Base-by-base conservation (phyloP, 257 asterid species). In the Capsicum rhomboideum region DNA sequence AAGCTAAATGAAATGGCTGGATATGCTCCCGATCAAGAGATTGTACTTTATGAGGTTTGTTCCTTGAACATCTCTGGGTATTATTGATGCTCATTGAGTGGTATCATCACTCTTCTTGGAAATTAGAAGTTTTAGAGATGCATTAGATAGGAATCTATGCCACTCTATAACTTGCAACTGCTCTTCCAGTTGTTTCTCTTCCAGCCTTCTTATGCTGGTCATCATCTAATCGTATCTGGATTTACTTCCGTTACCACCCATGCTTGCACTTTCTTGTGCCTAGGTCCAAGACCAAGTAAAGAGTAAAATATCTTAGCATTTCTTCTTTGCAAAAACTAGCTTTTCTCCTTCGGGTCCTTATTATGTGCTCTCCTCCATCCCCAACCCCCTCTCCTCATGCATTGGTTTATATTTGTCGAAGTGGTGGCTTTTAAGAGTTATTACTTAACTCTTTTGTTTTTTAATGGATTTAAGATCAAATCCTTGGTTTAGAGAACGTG, bases 41-140 rank as follows among this genome's bases (percentile, higher is more conserved):
- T 96, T 85, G 98, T 93, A 81, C 91, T 96, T 80, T 96, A 89
- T 87, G 99, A 96, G 99, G 99, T 96, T 88, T 84, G 82, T 83
- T 49, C 49, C 54, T 46, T 49, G 37, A 56, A 31, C 16, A 34
- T 37, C 29, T 50, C 56, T 55, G 59, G 58, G 42, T 85, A 37
- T 26, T 46, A 52, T 67, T 29, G 82, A 59, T 52, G 40, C 20
- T 29, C 31, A 8, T 79, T 78, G 14, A 34, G 37, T 31, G 28
- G 12, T 31, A 29, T 85, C 10, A 23, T 72, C 52, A 85, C 55
- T 67, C 40, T 29, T 29, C 81, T 42, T 83, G 50, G 42, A 64
- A 64, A 17, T 67, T 34, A 31, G 50, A 67, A 31, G 50, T 8
- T 67, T 31, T 31, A 18, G 14, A 67, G 75, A 67, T 67, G 50